Percentiles rank a stretch among this genome's conserved stretches.
phyloP scores from a whole-genome alignment of 2,329 filamentous ascomycete genomes.

The Herpotrichia juniperi region DNA sequence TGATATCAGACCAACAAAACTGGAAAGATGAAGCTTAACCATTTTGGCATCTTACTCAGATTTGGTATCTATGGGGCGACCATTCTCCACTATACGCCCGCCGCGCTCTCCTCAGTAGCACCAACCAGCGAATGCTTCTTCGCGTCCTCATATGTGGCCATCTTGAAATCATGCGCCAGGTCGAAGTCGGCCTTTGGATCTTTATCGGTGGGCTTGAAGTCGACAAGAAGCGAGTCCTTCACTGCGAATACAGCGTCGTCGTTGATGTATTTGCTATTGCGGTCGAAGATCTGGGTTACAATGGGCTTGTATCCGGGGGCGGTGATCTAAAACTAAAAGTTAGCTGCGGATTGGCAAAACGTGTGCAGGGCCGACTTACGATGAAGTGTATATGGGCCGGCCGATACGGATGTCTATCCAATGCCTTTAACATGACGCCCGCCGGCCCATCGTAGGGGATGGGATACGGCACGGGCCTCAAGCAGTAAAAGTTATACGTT shows the following conservation, averaged over 20 bases:
- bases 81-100: constrained; percentile 2
- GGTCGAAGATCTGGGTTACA: constrained; percentile 79
- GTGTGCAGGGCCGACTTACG: constrained; percentile 43
- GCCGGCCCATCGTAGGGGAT: constrained; percentile 64
- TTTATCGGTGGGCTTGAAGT: constrained; percentile 59
- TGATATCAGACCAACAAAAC: too few species aligned
- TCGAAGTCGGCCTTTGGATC: constrained; percentile 61
- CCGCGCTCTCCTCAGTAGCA: constrained; percentile 32
- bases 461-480: constrained; percentile 55
- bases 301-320: constrained; percentile 69
- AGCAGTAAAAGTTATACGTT: constrained; percentile 59
- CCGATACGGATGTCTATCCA: constrained; percentile 66
- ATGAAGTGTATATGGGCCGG: constrained; percentile 70
- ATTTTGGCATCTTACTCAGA: too few species aligned
- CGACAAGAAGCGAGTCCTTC: constrained; percentile 64
- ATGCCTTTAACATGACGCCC: constrained; percentile 61
- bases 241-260: constrained; percentile 66
- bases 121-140: constrained; percentile 33
- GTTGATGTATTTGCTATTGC: constrained; percentile 65
- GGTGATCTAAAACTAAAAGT: constrained; percentile 49
- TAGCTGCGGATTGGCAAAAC: background rate
- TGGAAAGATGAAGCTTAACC: too few species aligned
- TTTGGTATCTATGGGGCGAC: background rate
- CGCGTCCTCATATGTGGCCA: constrained; percentile 44
- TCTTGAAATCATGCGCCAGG: constrained; percentile 59